These are phyloP conservation scores for Capsicum rhomboideum DNA, from an alignment of 257 asterid species.

Conservation along the genomic window DNA sequence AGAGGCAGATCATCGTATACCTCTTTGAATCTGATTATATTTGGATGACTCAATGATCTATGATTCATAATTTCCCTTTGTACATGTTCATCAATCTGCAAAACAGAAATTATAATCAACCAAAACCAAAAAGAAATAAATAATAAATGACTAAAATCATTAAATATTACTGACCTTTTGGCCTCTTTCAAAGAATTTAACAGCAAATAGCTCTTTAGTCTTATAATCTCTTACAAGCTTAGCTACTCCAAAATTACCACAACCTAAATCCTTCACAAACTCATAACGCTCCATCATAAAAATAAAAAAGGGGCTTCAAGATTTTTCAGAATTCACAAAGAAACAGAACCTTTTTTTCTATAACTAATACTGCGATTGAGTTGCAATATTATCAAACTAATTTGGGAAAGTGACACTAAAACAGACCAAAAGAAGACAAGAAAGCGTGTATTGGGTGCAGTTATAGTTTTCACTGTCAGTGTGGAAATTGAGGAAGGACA, in stretches of 20 bases:
- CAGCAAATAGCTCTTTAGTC: slow-evolving; percentile 75
- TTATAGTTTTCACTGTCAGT: not conserved
- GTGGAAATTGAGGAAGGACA: not conserved
- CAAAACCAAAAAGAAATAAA: not conserved
- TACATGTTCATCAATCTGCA: slow-evolving; percentile 80
- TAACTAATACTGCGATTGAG: not conserved
- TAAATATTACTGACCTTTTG: slow-evolving; percentile 31
- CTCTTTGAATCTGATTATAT: slow-evolving; percentile 82
- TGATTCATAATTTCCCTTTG: slow-evolving; percentile 79
- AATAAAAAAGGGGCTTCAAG: not conserved
- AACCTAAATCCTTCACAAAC: slow-evolving; percentile 62
- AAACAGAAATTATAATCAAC: not conserved
- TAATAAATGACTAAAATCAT: not conserved
- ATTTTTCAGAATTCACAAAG: not conserved
- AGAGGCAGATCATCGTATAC: slow-evolving; percentile 10
- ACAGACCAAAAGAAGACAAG: not conserved
- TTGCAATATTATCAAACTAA: not conserved
- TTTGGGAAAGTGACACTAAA: not conserved
- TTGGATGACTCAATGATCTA: slow-evolving; percentile 74
- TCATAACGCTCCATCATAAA: slow-evolving; percentile 59
- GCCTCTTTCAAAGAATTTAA: slow-evolving; percentile 74
- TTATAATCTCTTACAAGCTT: slow-evolving; percentile 62
- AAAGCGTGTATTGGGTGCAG: not conserved
- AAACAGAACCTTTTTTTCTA: not conserved
- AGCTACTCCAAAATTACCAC: slow-evolving; percentile 79